Conservation (phyloP, 345 rosid genomes). For the Kernera saxatilis region DNA sequence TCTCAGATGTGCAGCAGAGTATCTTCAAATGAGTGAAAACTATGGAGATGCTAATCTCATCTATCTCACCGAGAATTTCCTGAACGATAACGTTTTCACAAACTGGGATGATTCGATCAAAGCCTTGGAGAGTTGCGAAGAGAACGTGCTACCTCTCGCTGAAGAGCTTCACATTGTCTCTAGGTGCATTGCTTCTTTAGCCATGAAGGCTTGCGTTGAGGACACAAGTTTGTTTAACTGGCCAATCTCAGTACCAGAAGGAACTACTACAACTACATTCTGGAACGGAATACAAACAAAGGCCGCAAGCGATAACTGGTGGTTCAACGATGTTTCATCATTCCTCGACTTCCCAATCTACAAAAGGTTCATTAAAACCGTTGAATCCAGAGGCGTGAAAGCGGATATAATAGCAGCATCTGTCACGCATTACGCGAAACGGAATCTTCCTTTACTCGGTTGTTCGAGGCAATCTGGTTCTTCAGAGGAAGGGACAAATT, state of each 20-base stretch:
- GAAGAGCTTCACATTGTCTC: conserved; percentile 77
- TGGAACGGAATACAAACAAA: conserved; percentile 73
- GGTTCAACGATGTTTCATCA: conserved; percentile 71
- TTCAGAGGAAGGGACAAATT: conserved; percentile 20
- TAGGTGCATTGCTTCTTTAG: conserved; percentile 70
- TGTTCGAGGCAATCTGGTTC: conserved; percentile 40
- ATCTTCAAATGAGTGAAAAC: conserved; percentile 72
- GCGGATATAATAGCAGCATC: conserved; percentile 57
- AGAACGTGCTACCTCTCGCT: conserved; percentile 49
- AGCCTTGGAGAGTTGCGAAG: conserved; percentile 65
- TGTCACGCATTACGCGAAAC: conserved; percentile 54
- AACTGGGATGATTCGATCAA: conserved; percentile 68
- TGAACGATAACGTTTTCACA: conserved; percentile 44
- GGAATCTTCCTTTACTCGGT: conserved; percentile 66
- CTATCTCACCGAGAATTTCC: conserved; percentile 54
- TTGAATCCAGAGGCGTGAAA: conserved; percentile 51
- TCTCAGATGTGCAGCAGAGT: conserved; percentile 87
- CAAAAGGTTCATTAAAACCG: conserved; percentile 59
- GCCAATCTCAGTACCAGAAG: conserved; percentile 49
- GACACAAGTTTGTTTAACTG: conserved; percentile 57
- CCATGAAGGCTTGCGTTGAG: conserved; percentile 68
- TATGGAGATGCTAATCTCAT: conserved; percentile 72
- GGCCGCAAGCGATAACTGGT: conserved; percentile 59
- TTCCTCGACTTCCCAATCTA: conserved; percentile 46
- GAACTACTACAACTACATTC: conserved; percentile 10